Evolutionary conservation across 495 filamentous ascomycete species (phyloP), one percentile per base, ranked within the genome.

Genomic region (Xylaria venustula): DNA sequence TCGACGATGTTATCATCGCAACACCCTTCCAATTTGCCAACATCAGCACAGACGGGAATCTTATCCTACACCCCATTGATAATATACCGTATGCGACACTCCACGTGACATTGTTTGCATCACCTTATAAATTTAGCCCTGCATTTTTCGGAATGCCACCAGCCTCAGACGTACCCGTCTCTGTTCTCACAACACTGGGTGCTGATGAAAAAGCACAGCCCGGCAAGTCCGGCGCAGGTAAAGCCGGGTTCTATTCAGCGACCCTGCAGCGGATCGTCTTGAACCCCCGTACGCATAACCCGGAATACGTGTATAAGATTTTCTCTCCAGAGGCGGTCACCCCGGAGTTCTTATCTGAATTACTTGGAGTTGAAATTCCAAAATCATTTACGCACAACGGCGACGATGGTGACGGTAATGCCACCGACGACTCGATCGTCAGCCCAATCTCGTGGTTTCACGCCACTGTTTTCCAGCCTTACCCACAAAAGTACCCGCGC

Each of bases 251-350:
- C 82, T 97, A 89, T 81, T 93, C 89, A 70, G 88, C 97, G 71
- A 95, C 88, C 61, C 88, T 86, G 9, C 81, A 96, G 17, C 82
- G 83, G 9, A 81, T 77, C n/a, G 79, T 88, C 7, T 68, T 74
- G 30, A 89, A 88, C 54, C 82, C 87, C 0, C 67, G 73, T 28
- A 78, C 81, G 0, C 59, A 77, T 6, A 63, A 75, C 48, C 66
- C 74, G 17, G 93, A 98, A 69, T 92, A 90, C 65, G 82, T 97
- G 28, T 98, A 98, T 79, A 98, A 98, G 73, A 90, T 98, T 59
- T 98, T 98, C 81, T 95, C 92, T 0, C 90, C 92, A 0, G 74
- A 84, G 37, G 79, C 78, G 5, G 78, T 91, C 11, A 86, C 85
- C 0, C 71, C 84, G 0, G 70, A 80, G 2, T 93, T 92, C 67